Percentiles rank a stretch among this genome's conserved stretches.
phyloP scores from a whole-genome alignment of 2,329 filamentous ascomycete species.

The Colletotrichum theobromicola region DNA sequence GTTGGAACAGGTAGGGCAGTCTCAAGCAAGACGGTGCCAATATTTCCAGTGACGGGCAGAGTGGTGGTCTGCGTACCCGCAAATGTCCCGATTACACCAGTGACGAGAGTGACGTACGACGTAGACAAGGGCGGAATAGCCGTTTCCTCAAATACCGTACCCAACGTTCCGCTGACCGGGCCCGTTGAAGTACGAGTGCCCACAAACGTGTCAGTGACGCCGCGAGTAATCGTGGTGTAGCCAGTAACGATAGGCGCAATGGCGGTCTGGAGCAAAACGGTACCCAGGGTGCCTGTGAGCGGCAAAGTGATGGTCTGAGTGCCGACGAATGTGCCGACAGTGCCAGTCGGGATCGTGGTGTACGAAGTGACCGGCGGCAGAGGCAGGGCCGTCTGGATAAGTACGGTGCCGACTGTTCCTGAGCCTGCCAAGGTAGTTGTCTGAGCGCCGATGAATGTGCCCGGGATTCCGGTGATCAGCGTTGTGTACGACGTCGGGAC shows the following conservation, averaged over 20 bases:
- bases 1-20: not conserved
- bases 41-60: not conserved
- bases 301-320: not conserved
- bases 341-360: not conserved
- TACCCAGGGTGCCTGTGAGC: not conserved
- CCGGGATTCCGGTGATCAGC: not conserved
- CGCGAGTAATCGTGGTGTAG: not conserved
- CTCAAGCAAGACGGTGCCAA: slow-evolving; percentile 1
- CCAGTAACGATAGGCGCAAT: not conserved
- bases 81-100: not conserved
- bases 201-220: not conserved
- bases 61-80: not conserved
- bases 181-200: not conserved
- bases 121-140: not conserved
- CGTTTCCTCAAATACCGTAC: not conserved
- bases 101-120: not conserved
- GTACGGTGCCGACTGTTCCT: not conserved
- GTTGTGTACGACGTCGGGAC: not conserved
- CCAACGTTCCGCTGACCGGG: not conserved
- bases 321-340: not conserved
- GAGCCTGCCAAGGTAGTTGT: not conserved
- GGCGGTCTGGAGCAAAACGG: not conserved
- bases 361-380: not conserved
- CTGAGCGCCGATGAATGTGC: not conserved
- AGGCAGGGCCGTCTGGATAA: not conserved